Conservation (phyloP, 495 filamentous ascomycete genomes). For the Amphirosellinia nigrospora region DNA sequence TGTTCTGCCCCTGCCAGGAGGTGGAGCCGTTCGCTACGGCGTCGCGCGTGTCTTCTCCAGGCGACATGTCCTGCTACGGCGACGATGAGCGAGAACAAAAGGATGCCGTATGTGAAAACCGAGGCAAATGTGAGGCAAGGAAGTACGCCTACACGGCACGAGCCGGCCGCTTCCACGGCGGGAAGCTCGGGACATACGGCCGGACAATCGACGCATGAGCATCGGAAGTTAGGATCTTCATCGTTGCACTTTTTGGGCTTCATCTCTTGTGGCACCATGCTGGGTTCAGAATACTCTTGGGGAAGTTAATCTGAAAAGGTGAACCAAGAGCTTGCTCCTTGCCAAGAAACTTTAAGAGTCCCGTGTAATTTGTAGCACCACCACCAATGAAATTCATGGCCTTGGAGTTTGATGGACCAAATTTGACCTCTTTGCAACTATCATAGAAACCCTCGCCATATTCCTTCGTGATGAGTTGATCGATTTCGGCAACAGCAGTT, state of each 20-base stretch:
- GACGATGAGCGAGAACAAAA: conserved; percentile 68
- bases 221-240: conserved; percentile 81
- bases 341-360: conserved; percentile 89
- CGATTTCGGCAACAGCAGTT: conserved; percentile 80
- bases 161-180: conserved; percentile 65
- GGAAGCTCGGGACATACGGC: conserved; percentile 82
- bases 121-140: conserved; percentile 93
- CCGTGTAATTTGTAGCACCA: conserved; percentile 85
- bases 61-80: conserved; percentile 74
- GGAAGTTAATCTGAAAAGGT: conserved; percentile 97
- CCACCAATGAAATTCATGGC: conserved; percentile 96
- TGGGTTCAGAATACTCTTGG: conserved; percentile 62
- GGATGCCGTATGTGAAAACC: conserved; percentile 80
- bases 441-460: conserved; percentile 92
- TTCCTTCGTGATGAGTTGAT: conserved; percentile 84
- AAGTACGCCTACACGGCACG: conserved; percentile 82
- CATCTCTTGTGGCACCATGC: conserved; percentile 70
- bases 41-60: conserved; percentile 71
- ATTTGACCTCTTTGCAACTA: conserved; percentile 98
- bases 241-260: conserved; percentile 85
- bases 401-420: conserved; percentile 86
- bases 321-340: conserved; percentile 87
- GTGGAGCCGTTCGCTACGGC: conserved; percentile 78
- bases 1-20: conserved; percentile 83
- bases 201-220: conserved; percentile 91